These are phyloP conservation scores for Castanospermum australe DNA, from an alignment of 306 rosid genomes.

Conservation along the genomic window DNA sequence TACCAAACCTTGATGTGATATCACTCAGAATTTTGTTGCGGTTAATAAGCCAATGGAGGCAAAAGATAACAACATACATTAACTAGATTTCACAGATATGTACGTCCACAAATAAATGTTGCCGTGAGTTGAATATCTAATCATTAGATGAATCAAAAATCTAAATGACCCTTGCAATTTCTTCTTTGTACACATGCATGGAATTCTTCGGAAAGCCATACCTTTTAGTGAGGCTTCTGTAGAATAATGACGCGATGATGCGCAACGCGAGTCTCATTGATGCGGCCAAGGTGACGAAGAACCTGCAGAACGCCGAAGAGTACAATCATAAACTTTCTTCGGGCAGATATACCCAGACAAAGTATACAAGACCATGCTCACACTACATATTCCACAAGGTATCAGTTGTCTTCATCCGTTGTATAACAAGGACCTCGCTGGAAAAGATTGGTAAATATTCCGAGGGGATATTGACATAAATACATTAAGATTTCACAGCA, in stretches of 20 bases:
- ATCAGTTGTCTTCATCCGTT: not conserved
- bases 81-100: not conserved
- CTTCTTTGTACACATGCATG: not conserved
- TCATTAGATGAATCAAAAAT: not conserved
- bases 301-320: conserved; percentile 54
- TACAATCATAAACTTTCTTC: not conserved
- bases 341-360: not conserved
- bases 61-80: not conserved
- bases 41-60: too few relatives aligned
- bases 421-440: not conserved
- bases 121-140: not conserved
- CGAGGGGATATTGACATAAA: not conserved
- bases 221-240: conserved; percentile 57
- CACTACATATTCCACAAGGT: too few relatives aligned
- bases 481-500: not conserved
- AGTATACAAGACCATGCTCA: not conserved
- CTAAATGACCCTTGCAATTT: not conserved
- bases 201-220: not conserved
- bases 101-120: not conserved
- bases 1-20: not conserved
- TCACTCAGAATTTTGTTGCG: not conserved
- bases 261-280: conserved; percentile 79
- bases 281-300: conserved; percentile 92
- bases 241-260: conserved; percentile 77
- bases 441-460: not conserved